Evolutionary conservation across 1,284 basidiomycete species (phyloP), one percentile per base, ranked within the genome.

Genomic region (Fomitopsis schrenkii): DNA sequence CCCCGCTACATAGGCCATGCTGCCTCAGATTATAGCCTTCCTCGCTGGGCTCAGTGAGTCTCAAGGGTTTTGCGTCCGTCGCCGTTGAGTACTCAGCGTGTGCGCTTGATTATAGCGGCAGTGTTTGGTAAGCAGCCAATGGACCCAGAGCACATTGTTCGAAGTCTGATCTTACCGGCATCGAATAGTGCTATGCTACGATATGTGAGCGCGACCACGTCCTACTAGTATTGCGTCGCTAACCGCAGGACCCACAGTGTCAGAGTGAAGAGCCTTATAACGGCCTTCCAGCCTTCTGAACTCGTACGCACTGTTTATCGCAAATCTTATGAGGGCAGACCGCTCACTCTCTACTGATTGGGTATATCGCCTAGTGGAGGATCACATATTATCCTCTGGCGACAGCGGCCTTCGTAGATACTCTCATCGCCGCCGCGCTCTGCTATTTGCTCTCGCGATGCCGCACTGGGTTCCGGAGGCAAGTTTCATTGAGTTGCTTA

Each of bases 371-470:
- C 6, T 9, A 22, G 8, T 1, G 68, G 68, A 68, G 62, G 60
- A 64, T 65, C 8, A 67, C 65, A 8, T 70, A 65, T 54, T 59
- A 66, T 6, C 62, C 68, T 15, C 60, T 65, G 10, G 60, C 57
- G 10, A 52, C 57, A 12, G 64, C 64, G 5, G 66, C 66, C 0
- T 50, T 62, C 28, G 62, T 68, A 35, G 68, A 70, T 55, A 62
- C 58, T 2, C n/a, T 65, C 55, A 67, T 70, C 46, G 66, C 68
- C 14, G 59, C 60, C 5, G 60, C 68, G 5, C 61, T 70, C 12
- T 67, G 44, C 26, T 46, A 46, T 46, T 14, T 46, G 3, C 44
- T 46, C 17, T 19, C 44, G 10, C n/a, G n/a, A 5, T 46, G 44
- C 12, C 44, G 44, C n/a, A 46, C 44, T 10, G 44, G 44, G 8